These are phyloP conservation scores for Eurotiales sp. DNA, from an alignment of 2,329 filamentous ascomycete species.

Conservation along the genomic window DNA sequence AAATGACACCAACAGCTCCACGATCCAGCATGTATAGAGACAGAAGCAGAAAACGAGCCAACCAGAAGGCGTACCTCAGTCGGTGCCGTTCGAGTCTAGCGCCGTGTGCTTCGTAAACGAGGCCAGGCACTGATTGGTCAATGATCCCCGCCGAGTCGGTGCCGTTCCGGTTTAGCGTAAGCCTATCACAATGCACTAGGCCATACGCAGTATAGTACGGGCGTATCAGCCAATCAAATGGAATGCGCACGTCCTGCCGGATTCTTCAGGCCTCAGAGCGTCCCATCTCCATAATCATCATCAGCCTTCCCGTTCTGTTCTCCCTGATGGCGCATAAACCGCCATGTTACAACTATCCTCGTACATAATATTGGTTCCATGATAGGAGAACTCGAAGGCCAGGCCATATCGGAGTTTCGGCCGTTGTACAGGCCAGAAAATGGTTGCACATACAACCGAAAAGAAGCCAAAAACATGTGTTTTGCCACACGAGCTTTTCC, in stretches of 20 bases:
- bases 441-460: not conserved
- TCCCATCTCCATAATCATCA: too few species aligned
- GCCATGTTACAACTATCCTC: too few species aligned
- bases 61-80: not conserved
- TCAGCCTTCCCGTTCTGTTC: too few species aligned
- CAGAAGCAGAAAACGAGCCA: not conserved
- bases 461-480: not conserved
- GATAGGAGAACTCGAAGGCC: too few species aligned
- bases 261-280: too few species aligned
- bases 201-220: not conserved
- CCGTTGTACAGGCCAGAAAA: too few species aligned
- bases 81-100: conserved; percentile 11
- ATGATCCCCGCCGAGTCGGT: not conserved
- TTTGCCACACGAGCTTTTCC: conserved; percentile 13
- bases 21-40: not conserved
- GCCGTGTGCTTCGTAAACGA: not conserved
- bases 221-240: not conserved
- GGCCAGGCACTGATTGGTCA: not conserved
- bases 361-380: too few species aligned
- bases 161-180: not conserved
- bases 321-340: too few species aligned
- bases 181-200: not conserved
- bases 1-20: too few species aligned
- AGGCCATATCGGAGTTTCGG: too few species aligned
- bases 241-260: too few species aligned